A percentile compares a stretch with the other conserved stretches of the same genome.
Conservation (phyloP, 352 stramenopile species). For the Pythium diclinum region DNA sequence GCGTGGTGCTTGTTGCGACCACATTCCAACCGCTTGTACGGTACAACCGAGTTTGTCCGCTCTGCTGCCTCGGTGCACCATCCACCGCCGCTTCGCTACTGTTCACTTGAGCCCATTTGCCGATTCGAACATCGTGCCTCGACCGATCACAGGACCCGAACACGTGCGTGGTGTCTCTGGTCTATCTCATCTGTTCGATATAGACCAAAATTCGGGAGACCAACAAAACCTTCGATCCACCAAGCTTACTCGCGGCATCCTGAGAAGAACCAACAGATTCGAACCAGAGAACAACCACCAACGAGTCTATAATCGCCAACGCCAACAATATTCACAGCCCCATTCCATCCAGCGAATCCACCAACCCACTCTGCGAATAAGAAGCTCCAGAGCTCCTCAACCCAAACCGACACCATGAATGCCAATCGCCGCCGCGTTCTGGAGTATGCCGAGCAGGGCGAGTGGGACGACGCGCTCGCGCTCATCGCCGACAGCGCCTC, state of each 20-base stretch:
- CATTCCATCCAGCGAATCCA: conserved; percentile 1
- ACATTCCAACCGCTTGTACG: not conserved
- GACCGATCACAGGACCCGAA: not conserved
- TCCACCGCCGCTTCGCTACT: not conserved
- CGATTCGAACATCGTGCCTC: not conserved
- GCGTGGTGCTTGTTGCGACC: not conserved
- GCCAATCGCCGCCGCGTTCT: conserved; percentile 44
- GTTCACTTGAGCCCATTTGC: not conserved
- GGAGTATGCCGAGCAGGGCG: conserved; percentile 57
- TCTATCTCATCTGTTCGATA: conserved; percentile 5
- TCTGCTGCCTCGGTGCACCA: not conserved
- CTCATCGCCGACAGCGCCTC: conserved; percentile 35
- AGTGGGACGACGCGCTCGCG: conserved; percentile 53
- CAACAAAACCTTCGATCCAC: not conserved
- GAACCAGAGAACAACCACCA: not conserved
- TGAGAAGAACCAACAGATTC: not conserved
- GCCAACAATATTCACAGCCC: not conserved
- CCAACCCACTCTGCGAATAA: not conserved
- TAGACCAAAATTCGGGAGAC: not conserved
- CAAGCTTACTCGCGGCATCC: not conserved
- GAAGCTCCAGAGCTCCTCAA: not conserved
- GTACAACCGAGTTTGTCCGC: not conserved
- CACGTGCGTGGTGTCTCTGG: not conserved
- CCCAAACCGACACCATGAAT: conserved; percentile 31
- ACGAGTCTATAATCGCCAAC: conserved; percentile 6